Evolutionary conservation across 352 stramenopile species (phyloP).

Genomic region (Phytophthora foliorum): DNA sequence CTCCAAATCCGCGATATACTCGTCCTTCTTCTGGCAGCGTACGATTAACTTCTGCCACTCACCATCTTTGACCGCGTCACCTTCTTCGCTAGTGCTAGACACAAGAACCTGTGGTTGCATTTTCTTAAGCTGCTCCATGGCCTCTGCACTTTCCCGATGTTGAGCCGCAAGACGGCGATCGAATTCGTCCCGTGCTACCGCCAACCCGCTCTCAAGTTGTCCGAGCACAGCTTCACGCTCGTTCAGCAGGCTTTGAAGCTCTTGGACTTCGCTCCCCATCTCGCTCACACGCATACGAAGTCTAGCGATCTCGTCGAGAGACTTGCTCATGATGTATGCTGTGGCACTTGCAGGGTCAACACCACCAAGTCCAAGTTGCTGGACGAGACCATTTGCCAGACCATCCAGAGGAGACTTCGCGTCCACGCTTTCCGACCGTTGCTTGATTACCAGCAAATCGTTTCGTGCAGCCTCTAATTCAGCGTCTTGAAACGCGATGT

Average conservation of each 20-base stretch:
- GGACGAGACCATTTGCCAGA: constrained; percentile 39
- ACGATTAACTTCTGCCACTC: constrained; percentile 81
- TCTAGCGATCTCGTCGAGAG: constrained; percentile 61
- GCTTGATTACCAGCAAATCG: constrained; percentile 63
- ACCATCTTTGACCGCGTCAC: constrained; percentile 35
- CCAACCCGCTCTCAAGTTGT: constrained; percentile 73
- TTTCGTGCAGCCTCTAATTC: constrained; percentile 64
- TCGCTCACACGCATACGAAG: constrained; percentile 59
- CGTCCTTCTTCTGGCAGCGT: constrained; percentile 80
- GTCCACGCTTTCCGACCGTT: constrained; percentile 41
- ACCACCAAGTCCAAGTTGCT: constrained; percentile 35
- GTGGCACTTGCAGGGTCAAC: constrained; percentile 4
- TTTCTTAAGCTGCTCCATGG: constrained; percentile 47
- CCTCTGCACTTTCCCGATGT: constrained; percentile 50
- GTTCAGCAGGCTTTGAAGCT: constrained; percentile 47
- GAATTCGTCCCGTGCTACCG: constrained; percentile 75
- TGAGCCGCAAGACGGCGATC: constrained; percentile 70
- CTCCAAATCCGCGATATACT: constrained; percentile 85
- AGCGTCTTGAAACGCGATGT: constrained; percentile 86
- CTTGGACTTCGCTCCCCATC: constrained; percentile 47
- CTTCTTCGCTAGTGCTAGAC: constrained; percentile 10
- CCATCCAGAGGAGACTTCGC: constrained; percentile 60
- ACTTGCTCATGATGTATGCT: constrained; percentile 52
- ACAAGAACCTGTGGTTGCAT: constrained; percentile 48
- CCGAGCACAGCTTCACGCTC: constrained; percentile 58